Conservation (phyloP, 352 stramenopile genomes). For the Aphanomyces astaci region DNA sequence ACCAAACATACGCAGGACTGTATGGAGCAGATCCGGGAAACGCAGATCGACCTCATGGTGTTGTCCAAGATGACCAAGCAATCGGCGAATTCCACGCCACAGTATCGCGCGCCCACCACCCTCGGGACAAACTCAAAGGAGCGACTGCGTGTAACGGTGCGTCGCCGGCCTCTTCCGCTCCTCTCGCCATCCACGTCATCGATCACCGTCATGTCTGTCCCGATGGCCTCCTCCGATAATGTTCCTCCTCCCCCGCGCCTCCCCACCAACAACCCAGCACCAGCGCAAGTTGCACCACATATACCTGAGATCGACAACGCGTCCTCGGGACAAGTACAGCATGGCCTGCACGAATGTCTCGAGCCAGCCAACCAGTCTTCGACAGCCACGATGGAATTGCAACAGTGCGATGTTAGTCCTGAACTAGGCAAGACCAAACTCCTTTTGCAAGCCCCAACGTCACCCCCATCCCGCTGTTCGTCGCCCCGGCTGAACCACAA, state of each 20-base stretch:
- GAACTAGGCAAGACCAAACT: too few species aligned
- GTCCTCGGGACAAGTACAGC: too few species aligned
- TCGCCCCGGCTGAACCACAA: too few species aligned
- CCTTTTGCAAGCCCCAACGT: too few species aligned
- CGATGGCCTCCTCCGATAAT: not conserved
- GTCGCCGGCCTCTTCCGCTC: not conserved
- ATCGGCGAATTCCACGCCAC: not conserved
- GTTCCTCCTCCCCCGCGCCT: not conserved
- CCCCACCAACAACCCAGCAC: too few species aligned
- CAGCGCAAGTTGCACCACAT: too few species aligned
- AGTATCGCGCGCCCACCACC: not conserved
- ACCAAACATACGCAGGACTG: not conserved
- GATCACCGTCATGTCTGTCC: not conserved
- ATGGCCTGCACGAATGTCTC: too few species aligned
- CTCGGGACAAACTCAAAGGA: not conserved
- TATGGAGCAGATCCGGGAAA: constrained; percentile 17
- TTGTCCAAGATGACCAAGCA: not conserved
- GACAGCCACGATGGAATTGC: too few species aligned
- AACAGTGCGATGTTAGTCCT: too few species aligned
- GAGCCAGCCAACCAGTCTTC: too few species aligned
- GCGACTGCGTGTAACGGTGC: not conserved
- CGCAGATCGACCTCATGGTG: constrained; percentile 17
- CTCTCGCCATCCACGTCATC: not conserved
- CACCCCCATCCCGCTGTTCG: too few species aligned
- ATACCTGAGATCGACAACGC: too few species aligned